Percentiles rank a stretch among this genome's conserved stretches.
Evolutionary conservation across 805 yeast species (phyloP).

Genomic region (Candida argentea): DNA sequence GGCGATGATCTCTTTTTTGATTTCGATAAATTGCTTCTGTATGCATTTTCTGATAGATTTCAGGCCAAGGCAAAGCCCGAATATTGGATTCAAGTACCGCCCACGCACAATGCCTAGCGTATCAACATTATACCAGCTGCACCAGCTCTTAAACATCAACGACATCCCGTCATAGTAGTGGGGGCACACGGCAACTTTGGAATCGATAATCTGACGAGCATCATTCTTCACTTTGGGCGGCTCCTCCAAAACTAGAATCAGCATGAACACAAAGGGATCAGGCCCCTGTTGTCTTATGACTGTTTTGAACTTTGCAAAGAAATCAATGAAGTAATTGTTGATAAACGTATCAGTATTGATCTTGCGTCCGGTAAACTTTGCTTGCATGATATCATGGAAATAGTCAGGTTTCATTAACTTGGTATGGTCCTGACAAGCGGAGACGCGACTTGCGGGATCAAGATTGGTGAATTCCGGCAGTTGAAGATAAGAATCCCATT

Average conservation of each 20-base stretch:
- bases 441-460: slow-evolving; percentile 21
- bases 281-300: slow-evolving; percentile 36
- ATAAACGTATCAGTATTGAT: slow-evolving; percentile 39
- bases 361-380: slow-evolving; percentile 9
- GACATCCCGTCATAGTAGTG: slow-evolving; percentile 96
- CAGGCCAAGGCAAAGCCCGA: slow-evolving; percentile 78
- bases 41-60: slow-evolving; percentile 64
- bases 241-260: slow-evolving; percentile 69
- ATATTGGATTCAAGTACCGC: slow-evolving; percentile 57
- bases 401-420: slow-evolving; percentile 19
- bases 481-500: slow-evolving; percentile 19
- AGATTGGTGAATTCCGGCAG: slow-evolving; percentile 9
- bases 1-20: slow-evolving; percentile 53
- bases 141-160: slow-evolving; percentile 87
- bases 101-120: slow-evolving; percentile 82
- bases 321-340: slow-evolving; percentile 56
- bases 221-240: slow-evolving; percentile 60
- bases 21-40: slow-evolving; percentile 53
- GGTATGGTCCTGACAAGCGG: slow-evolving; percentile 11
- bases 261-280: slow-evolving; percentile 51
- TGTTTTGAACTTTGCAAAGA: slow-evolving; percentile 40
- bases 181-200: slow-evolving; percentile 64
- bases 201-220: slow-evolving; percentile 41
- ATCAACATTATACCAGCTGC: slow-evolving; percentile 70
- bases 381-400: slow-evolving; percentile 23